Evolutionary conservation across 2,329 filamentous ascomycete species (phyloP), one percentile per base, ranked within the genome.

Genomic region (Ophiocordyceps australis): DNA sequence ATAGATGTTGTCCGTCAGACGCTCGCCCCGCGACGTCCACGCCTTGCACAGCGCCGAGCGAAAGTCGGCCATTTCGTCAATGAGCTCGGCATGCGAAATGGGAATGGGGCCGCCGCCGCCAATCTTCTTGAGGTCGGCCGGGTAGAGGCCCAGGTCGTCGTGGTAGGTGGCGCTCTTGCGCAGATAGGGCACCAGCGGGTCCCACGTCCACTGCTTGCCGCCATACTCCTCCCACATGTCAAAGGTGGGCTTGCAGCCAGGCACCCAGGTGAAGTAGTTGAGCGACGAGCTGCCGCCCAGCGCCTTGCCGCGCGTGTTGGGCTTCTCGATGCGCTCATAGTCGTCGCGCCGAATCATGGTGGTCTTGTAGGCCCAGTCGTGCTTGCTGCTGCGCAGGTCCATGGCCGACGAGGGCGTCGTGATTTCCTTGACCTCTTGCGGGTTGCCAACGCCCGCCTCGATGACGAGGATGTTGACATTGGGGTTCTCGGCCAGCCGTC

Each of bases 211-310:
- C 24, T 64, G 55, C 36, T 78, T 68, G 5, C 78, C 79, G 25
- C 77, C 76, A 18, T 63, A 65, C 45, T 78, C 77, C n/a, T 69
- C 70, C 55, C 75, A 65, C 13, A 74, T 72, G 40, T 85, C 62
- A 35, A 66, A 74, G 0, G 66, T 73, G 3, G 54, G 52, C 28
- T 59, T 58, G 29, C 55, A 62, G 3, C 68, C 69, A 2, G 59
- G 65, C 5, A 70, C 53, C 68, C 68, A 74, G 10, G 66, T 71
- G 43, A 64, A 72, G 41, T 74, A 75, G 46, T 75, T 75, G 25
- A 68, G 41, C 20, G 52, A 62, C 0, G 57, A 62, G 31, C 60
- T 65, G 11, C 69, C 68, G 19, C 68, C 68, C 0, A 74, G 60
- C 3, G 54, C 54, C 43, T 67, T 68, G 8, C 69, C 62, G 21